Percentiles rank a stretch among this genome's conserved stretches.
These are phyloP conservation scores for Lachnellula hyalina DNA, from an alignment of 2,329 filamentous ascomycete species.

Conservation along the genomic window DNA sequence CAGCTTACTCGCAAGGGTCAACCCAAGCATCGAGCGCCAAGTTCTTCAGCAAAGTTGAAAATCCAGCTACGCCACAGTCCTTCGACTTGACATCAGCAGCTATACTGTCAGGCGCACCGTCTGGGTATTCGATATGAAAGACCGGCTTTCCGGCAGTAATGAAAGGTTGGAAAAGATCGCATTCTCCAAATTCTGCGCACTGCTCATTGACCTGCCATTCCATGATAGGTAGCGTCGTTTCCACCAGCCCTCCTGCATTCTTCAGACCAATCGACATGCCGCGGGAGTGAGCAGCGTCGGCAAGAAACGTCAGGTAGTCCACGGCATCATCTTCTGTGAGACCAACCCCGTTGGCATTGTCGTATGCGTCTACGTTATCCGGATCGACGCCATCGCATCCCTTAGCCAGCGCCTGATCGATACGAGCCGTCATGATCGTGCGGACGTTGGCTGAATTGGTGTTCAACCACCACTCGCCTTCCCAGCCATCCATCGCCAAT, in stretches of 20 bases:
- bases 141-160: slow-evolving; percentile 59
- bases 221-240: slow-evolving; percentile 42
- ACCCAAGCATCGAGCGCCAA: slow-evolving; percentile 15
- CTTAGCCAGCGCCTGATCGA: slow-evolving; percentile 54
- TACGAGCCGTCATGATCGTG: slow-evolving; percentile 56
- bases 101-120: slow-evolving; percentile 18
- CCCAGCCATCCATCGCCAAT: slow-evolving; percentile 56
- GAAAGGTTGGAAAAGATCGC: slow-evolving; percentile 52
- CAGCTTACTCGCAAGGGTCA: slow-evolving; percentile 9
- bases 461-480: slow-evolving; percentile 62
- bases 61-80: slow-evolving; percentile 8
- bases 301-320: slow-evolving; percentile 56
- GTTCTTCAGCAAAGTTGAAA: slow-evolving; percentile 19
- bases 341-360: slow-evolving; percentile 57
- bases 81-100: neutral
- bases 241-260: slow-evolving; percentile 59
- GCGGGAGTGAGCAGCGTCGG: slow-evolving; percentile 45
- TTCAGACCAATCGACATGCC: slow-evolving; percentile 63
- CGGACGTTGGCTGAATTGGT: slow-evolving; percentile 53
- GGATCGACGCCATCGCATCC: slow-evolving; percentile 66
- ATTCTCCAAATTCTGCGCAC: slow-evolving; percentile 57
- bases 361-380: slow-evolving; percentile 65
- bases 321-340: slow-evolving; percentile 53
- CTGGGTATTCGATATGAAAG: slow-evolving; percentile 68
- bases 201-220: slow-evolving; percentile 68